Conservation (phyloP, 2,329 filamentous ascomycete genomes). For the Phialophora tarda region DNA sequence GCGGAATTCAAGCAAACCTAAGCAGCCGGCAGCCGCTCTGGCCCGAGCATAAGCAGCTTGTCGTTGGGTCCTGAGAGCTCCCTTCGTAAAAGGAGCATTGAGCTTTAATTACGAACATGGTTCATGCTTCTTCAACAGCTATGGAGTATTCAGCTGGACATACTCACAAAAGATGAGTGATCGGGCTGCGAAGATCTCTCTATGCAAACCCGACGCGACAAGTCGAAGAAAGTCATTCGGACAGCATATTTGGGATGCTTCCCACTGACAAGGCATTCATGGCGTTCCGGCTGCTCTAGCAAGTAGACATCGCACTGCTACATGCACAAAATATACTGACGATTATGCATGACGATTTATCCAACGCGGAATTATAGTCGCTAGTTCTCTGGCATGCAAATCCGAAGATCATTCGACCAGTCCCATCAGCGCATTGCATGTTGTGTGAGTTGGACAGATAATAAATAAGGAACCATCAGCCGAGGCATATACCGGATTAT, state of each 20-base stretch:
- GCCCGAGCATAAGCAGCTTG: neutral
- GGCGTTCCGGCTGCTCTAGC: neutral
- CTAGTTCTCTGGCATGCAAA: neutral
- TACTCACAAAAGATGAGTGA: neutral
- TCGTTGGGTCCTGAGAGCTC: neutral
- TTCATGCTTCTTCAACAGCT: neutral
- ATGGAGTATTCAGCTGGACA: neutral
- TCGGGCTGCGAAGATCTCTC: too few relatives aligned
- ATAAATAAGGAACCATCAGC: neutral
- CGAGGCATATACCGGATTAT: neutral
- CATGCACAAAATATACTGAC: neutral
- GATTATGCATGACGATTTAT: neutral
- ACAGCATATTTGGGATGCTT: neutral
- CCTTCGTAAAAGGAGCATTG: neutral
- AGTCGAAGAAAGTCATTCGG: neutral
- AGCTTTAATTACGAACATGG: neutral
- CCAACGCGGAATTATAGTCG: neutral
- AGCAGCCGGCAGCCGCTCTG: neutral
- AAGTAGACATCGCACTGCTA: neutral
- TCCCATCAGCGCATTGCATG: neutral
- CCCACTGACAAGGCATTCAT: neutral
- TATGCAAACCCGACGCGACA: neutral
- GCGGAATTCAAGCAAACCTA: neutral
- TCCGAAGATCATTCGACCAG: neutral
- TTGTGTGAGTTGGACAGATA: neutral